Conservation (phyloP, 768 basidiomycete species). For the Hortiboletus campestris region DNA sequence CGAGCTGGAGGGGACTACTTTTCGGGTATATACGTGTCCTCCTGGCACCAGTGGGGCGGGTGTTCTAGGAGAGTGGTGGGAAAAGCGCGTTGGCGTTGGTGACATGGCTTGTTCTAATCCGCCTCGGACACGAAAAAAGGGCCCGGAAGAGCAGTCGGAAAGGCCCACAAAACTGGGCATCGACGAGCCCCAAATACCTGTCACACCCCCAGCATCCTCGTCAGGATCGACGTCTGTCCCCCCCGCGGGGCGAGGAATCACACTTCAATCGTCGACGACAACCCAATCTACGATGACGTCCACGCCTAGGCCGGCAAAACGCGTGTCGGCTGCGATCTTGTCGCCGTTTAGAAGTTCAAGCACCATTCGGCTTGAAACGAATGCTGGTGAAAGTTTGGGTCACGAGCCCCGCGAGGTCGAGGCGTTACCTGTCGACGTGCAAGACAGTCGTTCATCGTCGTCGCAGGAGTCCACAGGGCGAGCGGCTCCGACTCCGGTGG, state of each 20-base stretch:
- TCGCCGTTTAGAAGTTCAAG: conserved; percentile 24
- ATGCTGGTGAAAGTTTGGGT: conserved; percentile 7
- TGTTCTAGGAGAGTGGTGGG: conserved; percentile 76
- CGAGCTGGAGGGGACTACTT: conserved; percentile 88
- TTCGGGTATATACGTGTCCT: conserved; percentile 68
- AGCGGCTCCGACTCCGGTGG: conserved; percentile 12
- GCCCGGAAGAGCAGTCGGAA: conserved; percentile 23
- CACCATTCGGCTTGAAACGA: conserved; percentile 8
- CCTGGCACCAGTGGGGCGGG: conserved; percentile 43
- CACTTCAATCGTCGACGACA: conserved; percentile 26
- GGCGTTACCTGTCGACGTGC: conserved; percentile 23
- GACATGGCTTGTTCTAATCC: conserved; percentile 42
- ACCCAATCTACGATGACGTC: conserved; percentile 14
- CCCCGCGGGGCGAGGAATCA: conserved; percentile 13
- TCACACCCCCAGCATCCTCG: not conserved
- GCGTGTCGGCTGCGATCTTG: conserved; percentile 30
- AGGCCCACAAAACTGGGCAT: conserved; percentile 24
- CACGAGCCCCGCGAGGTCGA: conserved; percentile 19
- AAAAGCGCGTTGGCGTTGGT: conserved; percentile 70
- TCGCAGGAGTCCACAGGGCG: conserved; percentile 18
- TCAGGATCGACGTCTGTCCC: conserved; percentile 5
- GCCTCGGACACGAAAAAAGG: conserved; percentile 22
- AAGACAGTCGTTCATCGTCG: conserved; percentile 20
- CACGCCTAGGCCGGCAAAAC: conserved; percentile 21
- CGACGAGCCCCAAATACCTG: conserved; percentile 5